A percentile compares a stretch with the other conserved stretches of the same genome.
These are phyloP conservation scores for Herpetomonas samuelpessoai DNA, from an alignment of 208 protist species.

Conservation along the genomic window DNA sequence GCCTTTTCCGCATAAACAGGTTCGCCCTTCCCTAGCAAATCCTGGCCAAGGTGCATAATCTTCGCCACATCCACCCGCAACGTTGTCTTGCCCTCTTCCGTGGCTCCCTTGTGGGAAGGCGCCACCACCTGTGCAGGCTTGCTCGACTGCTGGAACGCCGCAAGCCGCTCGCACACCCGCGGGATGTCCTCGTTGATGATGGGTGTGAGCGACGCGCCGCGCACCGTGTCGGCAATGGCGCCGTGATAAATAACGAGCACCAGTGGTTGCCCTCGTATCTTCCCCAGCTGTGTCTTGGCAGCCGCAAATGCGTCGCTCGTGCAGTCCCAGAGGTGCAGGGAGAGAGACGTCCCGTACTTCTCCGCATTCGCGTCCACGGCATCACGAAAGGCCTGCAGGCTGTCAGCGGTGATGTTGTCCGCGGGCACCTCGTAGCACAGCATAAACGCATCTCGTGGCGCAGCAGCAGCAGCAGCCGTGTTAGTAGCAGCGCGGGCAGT, in stretches of 20 bases:
- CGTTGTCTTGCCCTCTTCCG: conserved; percentile 4
- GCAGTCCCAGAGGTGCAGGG: conserved; percentile 76
- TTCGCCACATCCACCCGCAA: conserved; percentile 74
- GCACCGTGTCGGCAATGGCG: conserved; percentile 57
- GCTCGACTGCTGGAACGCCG: conserved; percentile 39
- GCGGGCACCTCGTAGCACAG: conserved; percentile 65
- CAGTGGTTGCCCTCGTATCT: conserved; percentile 42
- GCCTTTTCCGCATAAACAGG: conserved; percentile 77
- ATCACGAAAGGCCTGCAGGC: conserved; percentile 28
- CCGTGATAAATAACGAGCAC: conserved; percentile 55
- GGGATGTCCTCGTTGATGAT: conserved; percentile 25
- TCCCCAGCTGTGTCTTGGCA: conserved; percentile 60
- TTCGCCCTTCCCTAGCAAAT: conserved; percentile 50
- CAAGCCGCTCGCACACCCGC: conserved; percentile 49
- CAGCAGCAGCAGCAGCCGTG: background rate
- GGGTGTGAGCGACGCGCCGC: conserved; percentile 19
- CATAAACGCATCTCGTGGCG: conserved; percentile 34
- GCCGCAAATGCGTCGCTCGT: conserved; percentile 34
- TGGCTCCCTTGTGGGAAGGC: background rate
- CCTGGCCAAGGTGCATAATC: conserved; percentile 59
- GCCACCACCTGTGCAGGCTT: background rate
- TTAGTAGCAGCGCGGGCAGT: too few species aligned
- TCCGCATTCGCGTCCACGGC: conserved; percentile 22
- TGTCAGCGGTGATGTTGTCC: conserved; percentile 39
- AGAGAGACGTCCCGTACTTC: conserved; percentile 19